These are phyloP conservation scores for Wilcoxina mikolae DNA, from an alignment of 495 filamentous ascomycete genomes.

Conservation along the genomic window DNA sequence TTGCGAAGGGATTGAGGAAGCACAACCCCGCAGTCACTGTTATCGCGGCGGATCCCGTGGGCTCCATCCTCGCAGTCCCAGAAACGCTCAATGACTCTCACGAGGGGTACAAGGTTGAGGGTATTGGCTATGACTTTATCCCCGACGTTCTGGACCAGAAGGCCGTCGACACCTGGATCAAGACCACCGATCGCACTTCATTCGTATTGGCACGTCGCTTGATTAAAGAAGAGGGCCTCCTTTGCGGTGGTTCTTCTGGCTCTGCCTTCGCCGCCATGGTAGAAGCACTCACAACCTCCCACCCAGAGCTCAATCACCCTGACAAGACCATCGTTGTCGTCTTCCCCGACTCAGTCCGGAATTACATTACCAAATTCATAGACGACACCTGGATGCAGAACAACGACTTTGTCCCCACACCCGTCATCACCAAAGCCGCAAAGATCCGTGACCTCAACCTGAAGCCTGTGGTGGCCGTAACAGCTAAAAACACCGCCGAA, in stretches of 20 bases:
- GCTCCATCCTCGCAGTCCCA: constrained; percentile 75
- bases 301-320: constrained; percentile 30
- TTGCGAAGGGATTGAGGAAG: constrained; percentile 72
- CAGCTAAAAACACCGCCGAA: constrained; percentile 49
- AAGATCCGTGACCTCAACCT: constrained; percentile 69
- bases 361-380: constrained; percentile 97
- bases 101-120: constrained; percentile 90
- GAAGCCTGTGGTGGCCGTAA: constrained; percentile 80
- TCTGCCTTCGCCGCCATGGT: constrained; percentile 80
- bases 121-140: constrained; percentile 97
- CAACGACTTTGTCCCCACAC: constrained; percentile 56
- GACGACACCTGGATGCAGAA: constrained; percentile 97
- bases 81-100: constrained; percentile 59
- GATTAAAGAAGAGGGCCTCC: constrained; percentile 85
- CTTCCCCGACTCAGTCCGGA: constrained; percentile 87
- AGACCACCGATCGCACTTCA: constrained; percentile 84
- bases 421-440: constrained; percentile 38
- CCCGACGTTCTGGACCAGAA: constrained; percentile 78
- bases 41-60: constrained; percentile 80
- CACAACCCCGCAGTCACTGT: constrained; percentile 71
- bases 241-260: constrained; percentile 89
- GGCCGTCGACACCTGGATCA: constrained; percentile 88
- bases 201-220: constrained; percentile 78
- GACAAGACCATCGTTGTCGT: constrained; percentile 63
- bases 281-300: constrained; percentile 60